These are phyloP conservation scores for Nymphaea colorata DNA, from an alignment of 164 flowering plant species.

Conservation along the genomic window DNA sequence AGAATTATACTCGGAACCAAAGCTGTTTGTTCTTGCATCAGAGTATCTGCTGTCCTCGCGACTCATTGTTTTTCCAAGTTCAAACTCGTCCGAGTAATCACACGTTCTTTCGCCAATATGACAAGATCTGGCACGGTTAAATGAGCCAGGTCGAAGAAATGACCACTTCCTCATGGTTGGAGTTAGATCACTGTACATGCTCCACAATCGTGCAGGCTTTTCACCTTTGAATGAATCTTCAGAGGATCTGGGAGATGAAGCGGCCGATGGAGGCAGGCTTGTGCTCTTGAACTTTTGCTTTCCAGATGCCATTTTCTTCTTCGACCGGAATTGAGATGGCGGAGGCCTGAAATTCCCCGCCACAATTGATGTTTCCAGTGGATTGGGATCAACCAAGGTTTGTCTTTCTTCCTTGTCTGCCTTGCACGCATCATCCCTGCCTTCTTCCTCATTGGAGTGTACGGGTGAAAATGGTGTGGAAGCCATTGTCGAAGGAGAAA, in stretches of 20 bases:
- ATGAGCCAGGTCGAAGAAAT: background rate
- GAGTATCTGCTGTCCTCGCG: background rate
- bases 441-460: background rate
- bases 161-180: background rate
- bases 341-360: slow-evolving; percentile 1
- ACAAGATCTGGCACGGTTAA: background rate
- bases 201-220: background rate
- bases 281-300: slow-evolving; percentile 29
- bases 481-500: background rate
- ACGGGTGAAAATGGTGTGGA: background rate
- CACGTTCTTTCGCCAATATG: background rate
- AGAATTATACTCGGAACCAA: background rate
- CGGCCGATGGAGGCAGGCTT: slow-evolving; percentile 42
- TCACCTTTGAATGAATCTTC: slow-evolving; percentile 37
- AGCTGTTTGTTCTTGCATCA: background rate
- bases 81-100: slow-evolving; percentile 4
- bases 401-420: slow-evolving; percentile 29
- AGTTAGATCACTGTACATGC: background rate
- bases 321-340: slow-evolving; percentile 1
- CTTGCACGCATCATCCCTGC: background rate
- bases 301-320: slow-evolving; percentile 8
- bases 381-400: slow-evolving; percentile 49
- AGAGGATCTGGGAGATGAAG: slow-evolving; percentile 30
- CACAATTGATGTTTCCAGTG: slow-evolving; percentile 21
- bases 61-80: slow-evolving; percentile 4